A percentile compares a stretch with the other conserved stretches of the same genome.
Conservation (phyloP, 2,329 filamentous ascomycete species). For the Ascochyta pisi region DNA sequence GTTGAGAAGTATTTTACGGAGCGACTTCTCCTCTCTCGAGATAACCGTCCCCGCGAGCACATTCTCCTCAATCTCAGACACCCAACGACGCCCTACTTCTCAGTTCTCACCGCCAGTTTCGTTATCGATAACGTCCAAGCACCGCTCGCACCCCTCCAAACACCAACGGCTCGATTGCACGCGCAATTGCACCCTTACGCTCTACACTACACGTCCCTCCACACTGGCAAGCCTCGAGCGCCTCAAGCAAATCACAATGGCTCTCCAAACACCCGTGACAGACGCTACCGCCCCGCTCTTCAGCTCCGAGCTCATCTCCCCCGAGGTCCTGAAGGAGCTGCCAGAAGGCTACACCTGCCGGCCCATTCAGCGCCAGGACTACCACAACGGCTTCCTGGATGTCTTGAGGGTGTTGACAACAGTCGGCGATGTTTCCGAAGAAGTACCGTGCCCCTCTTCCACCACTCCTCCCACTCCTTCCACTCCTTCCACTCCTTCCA, state of each 20-base stretch:
- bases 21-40: neutral
- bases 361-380: slow-evolving; percentile 79
- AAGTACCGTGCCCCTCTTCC: slow-evolving; percentile 48
- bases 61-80: neutral
- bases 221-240: slow-evolving; percentile 6
- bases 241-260: slow-evolving; percentile 9
- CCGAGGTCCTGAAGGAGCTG: slow-evolving; percentile 72
- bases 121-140: slow-evolving; percentile 31
- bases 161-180: slow-evolving; percentile 5
- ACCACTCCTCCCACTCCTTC: no score
- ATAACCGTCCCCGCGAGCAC: neutral
- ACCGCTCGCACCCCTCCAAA: slow-evolving; percentile 15
- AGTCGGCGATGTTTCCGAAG: slow-evolving; percentile 82
- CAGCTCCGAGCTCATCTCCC: slow-evolving; percentile 76
- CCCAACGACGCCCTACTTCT: slow-evolving; percentile 2
- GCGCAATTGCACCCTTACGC: neutral
- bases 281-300: slow-evolving; percentile 69
- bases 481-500: no score
- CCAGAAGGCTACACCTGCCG: slow-evolving; percentile 85
- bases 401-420: slow-evolving; percentile 90
- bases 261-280: slow-evolving; percentile 23
- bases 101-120: slow-evolving; percentile 27
- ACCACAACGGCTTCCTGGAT: slow-evolving; percentile 82
- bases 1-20: neutral
- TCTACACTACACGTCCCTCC: neutral